A percentile compares a stretch with the other conserved stretches of the same genome.
These are phyloP conservation scores for Puccinellia tenuiflora DNA, from an alignment of 176 grass and related monocot genomes.

Conservation along the genomic window DNA sequence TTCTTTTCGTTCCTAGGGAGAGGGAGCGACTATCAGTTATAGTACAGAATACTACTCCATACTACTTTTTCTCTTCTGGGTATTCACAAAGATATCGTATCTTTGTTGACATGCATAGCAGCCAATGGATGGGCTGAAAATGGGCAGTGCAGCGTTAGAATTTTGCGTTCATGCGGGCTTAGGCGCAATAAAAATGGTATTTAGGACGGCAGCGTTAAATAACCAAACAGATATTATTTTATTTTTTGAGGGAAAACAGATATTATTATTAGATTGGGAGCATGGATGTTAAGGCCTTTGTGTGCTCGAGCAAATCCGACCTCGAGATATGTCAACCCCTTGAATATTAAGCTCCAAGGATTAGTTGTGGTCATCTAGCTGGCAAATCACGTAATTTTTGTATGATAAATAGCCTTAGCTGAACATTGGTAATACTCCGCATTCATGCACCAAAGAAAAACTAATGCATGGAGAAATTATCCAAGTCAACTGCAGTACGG, in stretches of 20 bases:
- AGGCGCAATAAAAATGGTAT: neutral
- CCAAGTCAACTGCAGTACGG: neutral
- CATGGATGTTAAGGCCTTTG: conserved; percentile 3
- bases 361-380: neutral
- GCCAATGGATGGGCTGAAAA: neutral
- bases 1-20: neutral
- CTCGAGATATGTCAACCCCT: conserved; percentile 33
- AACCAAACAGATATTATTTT: neutral
- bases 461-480: neutral
- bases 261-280: conserved; percentile 13
- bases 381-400: neutral
- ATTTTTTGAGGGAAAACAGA: too few species aligned
- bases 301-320: conserved; percentile 23
- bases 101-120: neutral
- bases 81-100: neutral
- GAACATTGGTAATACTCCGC: neutral
- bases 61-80: neutral
- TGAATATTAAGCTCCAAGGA: neutral
- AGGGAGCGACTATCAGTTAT: neutral
- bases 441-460: neutral
- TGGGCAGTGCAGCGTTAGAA: neutral
- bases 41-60: neutral
- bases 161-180: neutral
- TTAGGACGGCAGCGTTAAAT: neutral
- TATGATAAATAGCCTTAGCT: neutral